A percentile compares a stretch with the other conserved stretches of the same genome.
phyloP scores from a whole-genome alignment of 805 yeast species.

The Barnettozyma botsteinii region DNA sequence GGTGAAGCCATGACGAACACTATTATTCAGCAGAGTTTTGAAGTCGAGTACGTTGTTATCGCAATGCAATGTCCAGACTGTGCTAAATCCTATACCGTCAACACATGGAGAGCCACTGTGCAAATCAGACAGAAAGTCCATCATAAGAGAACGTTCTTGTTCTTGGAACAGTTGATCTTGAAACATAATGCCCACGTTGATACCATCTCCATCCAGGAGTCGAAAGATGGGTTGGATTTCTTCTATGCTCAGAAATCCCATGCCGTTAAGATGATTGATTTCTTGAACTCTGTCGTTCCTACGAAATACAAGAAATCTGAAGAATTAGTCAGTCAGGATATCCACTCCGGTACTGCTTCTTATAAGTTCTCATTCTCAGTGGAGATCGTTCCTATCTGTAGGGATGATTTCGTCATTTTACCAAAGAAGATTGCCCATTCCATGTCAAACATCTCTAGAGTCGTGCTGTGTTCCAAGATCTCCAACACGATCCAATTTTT shows the following conservation, averaged over 20 bases:
- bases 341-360: conserved; percentile 80
- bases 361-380: conserved; percentile 91
- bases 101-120: conserved; percentile 97
- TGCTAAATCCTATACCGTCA: conserved; percentile 93
- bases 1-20: conserved; percentile 94
- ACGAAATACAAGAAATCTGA: conserved; percentile 77
- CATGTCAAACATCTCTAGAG: conserved; percentile 74
- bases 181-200: conserved; percentile 90
- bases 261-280: conserved; percentile 92
- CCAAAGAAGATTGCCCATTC: conserved; percentile 83
- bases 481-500: conserved; percentile 80
- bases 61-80: conserved; percentile 99
- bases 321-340: conserved; percentile 87
- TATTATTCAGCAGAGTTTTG: conserved; percentile 88
- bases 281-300: conserved; percentile 80
- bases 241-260: conserved; percentile 84
- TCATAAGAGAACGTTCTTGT: conserved; percentile 94
- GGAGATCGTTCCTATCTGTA: conserved; percentile 93
- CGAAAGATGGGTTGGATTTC: conserved; percentile 92
- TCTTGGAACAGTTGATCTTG: conserved; percentile 90
- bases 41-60: conserved; percentile 86
- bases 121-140: conserved; percentile 97
- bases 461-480: conserved; percentile 80
- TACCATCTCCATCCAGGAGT: conserved; percentile 88
- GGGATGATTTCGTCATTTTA: conserved; percentile 89